Evolutionary conservation across 2,329 filamentous ascomycete species (phyloP), one percentile per base, ranked within the genome.

Genomic region (Colletotrichum abscissum): DNA sequence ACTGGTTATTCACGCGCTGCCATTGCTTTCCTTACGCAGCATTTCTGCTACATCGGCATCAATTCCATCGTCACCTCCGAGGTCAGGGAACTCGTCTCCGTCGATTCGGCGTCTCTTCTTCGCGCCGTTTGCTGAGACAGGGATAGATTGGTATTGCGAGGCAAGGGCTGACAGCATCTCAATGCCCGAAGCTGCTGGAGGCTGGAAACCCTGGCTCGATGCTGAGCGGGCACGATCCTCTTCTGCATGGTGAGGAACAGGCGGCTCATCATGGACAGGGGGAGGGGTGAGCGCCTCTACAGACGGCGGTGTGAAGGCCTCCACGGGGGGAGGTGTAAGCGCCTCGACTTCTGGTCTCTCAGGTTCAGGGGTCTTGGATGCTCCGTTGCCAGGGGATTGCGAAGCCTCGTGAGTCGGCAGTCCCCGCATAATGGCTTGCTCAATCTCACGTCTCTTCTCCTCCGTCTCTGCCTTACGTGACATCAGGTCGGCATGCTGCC

Each of bases 351-450:
- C 91, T 1, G 96, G 95, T 42, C 94, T 91, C 74, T 92, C 91
- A 30, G 87, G 82, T 16, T 82, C 82, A 4, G 86, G 85, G 74
- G 83, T 88, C 49, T 82, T 83, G n/a, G 82, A 82, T 46, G 86
- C 79, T 62, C 86, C 82, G 9, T 86, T 84, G 3, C 86, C 85
- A 4, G 86, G 84, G 11, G 90, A 86, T 9, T 83, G 82, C 59
- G 85, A 83, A 24, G 86, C 84, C 70, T 89, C 87, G 66, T 86
- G 86, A 9, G 91, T 88, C 1, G 90, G 89, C 16, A 98, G 88
- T 9, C 94, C 94, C 64, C 93, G 91, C 89, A 99, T 95, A 77
- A 99, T 98, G 62, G 91, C 92, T 76, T 96, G 91, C 82, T 99
- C 97, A 8, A 99, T 95, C 60, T 97, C 93, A 65, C 92, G 91